These are phyloP conservation scores for Pestalotiopsis sp. DNA, from an alignment of 2,329 filamentous ascomycete species.

Conservation along the genomic window DNA sequence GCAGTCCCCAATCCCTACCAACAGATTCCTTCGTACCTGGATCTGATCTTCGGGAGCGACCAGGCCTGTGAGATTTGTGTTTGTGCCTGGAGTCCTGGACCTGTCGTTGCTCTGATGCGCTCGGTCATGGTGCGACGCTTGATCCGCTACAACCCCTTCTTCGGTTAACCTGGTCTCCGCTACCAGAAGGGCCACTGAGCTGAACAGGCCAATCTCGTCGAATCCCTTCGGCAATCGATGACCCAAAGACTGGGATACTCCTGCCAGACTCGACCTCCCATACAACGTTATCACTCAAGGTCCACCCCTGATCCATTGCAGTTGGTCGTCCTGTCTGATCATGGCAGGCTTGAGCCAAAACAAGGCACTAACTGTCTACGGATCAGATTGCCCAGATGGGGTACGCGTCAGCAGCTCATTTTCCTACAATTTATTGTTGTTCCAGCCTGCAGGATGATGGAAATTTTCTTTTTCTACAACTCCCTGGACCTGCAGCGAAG, in stretches of 20 bases:
- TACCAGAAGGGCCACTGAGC: background rate
- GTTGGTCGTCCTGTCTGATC: background rate
- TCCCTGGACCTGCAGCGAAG: background rate
- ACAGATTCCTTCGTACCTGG: background rate
- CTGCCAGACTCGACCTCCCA: background rate
- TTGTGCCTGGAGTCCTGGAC: background rate
- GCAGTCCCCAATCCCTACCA: no score
- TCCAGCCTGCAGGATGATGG: background rate
- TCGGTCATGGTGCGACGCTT: background rate
- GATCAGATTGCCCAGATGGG: background rate
- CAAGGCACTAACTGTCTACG: background rate
- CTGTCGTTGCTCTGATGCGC: background rate
- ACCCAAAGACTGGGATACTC: background rate
- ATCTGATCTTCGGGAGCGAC: background rate
- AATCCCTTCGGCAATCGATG: background rate
- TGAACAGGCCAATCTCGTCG: background rate
- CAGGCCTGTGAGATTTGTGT: background rate
- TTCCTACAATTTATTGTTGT: background rate
- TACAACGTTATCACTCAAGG: background rate
- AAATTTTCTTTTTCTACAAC: background rate
- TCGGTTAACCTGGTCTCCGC: background rate
- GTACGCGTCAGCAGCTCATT: background rate
- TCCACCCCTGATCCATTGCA: background rate
- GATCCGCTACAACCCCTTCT: background rate
- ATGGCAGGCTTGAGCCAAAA: background rate